phyloP scores from a whole-genome alignment of 768 basidiomycete genomes.

The Podaxis pistillaris region DNA sequence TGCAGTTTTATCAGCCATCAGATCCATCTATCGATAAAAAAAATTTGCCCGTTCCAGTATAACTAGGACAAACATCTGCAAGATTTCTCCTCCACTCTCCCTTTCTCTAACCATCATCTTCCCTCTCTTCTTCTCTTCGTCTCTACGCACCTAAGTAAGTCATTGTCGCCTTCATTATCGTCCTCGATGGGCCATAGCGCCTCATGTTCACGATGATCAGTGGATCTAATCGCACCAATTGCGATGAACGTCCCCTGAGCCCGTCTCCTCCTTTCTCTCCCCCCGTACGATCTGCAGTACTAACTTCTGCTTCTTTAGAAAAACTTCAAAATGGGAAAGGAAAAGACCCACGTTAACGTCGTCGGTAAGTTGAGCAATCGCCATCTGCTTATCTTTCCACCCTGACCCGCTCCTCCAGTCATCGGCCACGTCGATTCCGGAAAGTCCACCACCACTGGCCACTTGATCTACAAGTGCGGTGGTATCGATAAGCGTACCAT shows the following conservation, averaged over 20 bases:
- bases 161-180: conserved; percentile 19
- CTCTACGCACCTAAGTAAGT: conserved; percentile 36
- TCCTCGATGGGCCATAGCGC: conserved; percentile 8
- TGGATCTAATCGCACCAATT: conserved; percentile 27
- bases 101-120: conserved; percentile 50
- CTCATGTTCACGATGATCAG: conserved; percentile 16
- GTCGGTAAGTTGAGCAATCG: conserved; percentile 63
- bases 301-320: conserved; percentile 38
- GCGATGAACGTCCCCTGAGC: conserved; percentile 21
- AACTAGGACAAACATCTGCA: conserved; percentile 57
- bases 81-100: conserved; percentile 31
- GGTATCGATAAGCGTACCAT: conserved; percentile 99
- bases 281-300: conserved; percentile 27
- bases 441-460: conserved; percentile 99
- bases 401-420: conserved; percentile 51
- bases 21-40: conserved; percentile 60
- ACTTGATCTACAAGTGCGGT: conserved; percentile 99
- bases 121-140: conserved; percentile 28
- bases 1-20: conserved; percentile 50
- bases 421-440: conserved; percentile 99
- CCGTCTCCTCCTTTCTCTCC: conserved; percentile 18
- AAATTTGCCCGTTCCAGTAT: conserved; percentile 54
- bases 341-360: conserved; percentile 96
- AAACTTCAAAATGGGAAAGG: conserved; percentile 88
- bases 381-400: conserved; percentile 24